phyloP scores from a whole-genome alignment of 1,139 yeast species.

The Yarrowia galli region DNA sequence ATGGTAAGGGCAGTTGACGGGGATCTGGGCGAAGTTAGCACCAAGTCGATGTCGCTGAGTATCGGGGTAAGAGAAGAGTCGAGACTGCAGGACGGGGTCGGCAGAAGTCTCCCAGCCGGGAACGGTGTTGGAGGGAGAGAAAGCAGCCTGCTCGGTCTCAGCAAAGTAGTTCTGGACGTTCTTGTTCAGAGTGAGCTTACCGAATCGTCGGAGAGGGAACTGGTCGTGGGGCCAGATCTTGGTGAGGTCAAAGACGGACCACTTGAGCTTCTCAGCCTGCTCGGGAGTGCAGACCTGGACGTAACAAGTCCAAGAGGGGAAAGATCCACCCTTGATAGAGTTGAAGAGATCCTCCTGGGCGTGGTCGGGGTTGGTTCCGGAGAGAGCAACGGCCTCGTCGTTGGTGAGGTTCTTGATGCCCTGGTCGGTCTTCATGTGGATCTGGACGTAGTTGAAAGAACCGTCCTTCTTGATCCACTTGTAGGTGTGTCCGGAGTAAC shows the following conservation, averaged over 20 bases:
- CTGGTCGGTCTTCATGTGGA: conserved; percentile 67
- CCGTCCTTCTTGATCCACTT: conserved; percentile 72
- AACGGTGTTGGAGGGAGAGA: conserved; percentile 82
- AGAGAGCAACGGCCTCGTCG: conserved; percentile 63
- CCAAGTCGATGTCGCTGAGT: conserved; percentile 78
- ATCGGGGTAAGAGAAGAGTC: conserved; percentile 85
- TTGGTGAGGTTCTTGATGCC: conserved; percentile 65
- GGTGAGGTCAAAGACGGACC: conserved; percentile 71
- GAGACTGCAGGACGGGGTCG: conserved; percentile 85
- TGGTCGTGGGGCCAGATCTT: conserved; percentile 83
- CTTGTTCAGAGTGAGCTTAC: conserved; percentile 70
- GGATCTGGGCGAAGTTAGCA: conserved; percentile 72
- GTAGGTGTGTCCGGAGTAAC: conserved; percentile 79
- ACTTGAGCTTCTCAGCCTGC: conserved; percentile 63
- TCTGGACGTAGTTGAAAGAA: conserved; percentile 70
- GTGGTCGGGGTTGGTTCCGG: conserved; percentile 69
- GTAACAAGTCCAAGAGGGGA: conserved; percentile 70
- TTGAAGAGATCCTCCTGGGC: conserved; percentile 65
- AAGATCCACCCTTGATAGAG: conserved; percentile 64
- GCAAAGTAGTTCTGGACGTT: conserved; percentile 82
- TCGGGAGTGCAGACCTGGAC: conserved; percentile 77
- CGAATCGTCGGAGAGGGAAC: conserved; percentile 77
- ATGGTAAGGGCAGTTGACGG: conserved; percentile 64
- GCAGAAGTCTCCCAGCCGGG: conserved; percentile 87
- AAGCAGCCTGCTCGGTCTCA: conserved; percentile 83